Base-by-base conservation (phyloP, 2,329 filamentous ascomycete species). In the Alternaria dauci region DNA sequence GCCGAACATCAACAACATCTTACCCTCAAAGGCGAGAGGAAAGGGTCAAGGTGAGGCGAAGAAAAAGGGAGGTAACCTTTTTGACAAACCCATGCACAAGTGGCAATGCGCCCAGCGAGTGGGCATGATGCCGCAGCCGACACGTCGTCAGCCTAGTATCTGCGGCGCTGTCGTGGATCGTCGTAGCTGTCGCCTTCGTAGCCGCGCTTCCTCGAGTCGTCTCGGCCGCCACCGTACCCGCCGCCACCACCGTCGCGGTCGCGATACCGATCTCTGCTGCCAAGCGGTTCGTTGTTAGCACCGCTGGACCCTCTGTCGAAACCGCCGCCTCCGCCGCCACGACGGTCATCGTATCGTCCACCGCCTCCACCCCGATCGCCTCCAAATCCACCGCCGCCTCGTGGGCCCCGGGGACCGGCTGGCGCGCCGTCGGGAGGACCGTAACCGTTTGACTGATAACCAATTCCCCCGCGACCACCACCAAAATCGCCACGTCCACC, bases 201-300 rank as follows among this genome's bases (percentile, higher is more conserved):
- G 50, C 75, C 72, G 77, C 79, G 64, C 68, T 77, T 79, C 18
- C 79, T 69, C 48, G 82, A 81, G 61, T 84, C 82, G 66, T 73
- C 71, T 11, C 71, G 65, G 48, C 68, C 63, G 26, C 63, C 65
- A 32, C 66, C 62, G 55, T 65, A 61, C 36, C 65, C 68, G 62
- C 66, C 58, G 18, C 64, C 61, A 63, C 66, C 58, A 20, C 64
- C 61, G n/a, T 74, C 73, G 34, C 71, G 68, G 56, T 74, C 73
- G 38, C 72, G 69, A 58, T 81, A 81, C 53, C 85, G 82, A 65
- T 86, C 83, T 63, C 83, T 79, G 71, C 82, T 81, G 73, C 91
- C 89, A 76, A 95, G 87, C 63, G 92, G 92, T 78, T 96, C 93
- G 79, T 91, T 90, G 81, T 96, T 95, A 81, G 91, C 91, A 67